phyloP scores from a whole-genome alignment of 768 basidiomycete genomes.

The Tubosaeta sp. region DNA sequence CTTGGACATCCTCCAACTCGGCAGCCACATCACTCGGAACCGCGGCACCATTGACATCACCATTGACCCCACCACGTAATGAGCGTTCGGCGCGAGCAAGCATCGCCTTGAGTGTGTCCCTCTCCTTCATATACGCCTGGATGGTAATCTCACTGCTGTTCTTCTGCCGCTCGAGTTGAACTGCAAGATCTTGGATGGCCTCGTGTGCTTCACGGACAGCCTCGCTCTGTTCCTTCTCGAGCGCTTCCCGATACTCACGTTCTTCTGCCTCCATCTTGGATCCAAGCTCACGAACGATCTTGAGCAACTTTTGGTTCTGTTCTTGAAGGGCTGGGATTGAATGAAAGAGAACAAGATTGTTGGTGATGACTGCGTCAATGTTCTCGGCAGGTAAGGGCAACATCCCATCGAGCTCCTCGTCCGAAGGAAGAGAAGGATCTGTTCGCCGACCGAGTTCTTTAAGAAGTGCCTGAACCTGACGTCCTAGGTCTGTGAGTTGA shows the following conservation, averaged over 20 bases:
- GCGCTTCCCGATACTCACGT: conserved; percentile 61
- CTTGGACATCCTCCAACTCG: conserved; percentile 70
- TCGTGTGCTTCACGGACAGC: conserved; percentile 87
- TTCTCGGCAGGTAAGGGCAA: conserved; percentile 45
- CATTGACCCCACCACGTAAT: conserved; percentile 25
- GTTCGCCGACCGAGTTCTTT: conserved; percentile 79
- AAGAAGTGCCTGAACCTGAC: conserved; percentile 76
- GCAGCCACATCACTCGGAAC: conserved; percentile 40
- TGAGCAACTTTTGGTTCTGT: conserved; percentile 87
- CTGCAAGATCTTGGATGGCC: conserved; percentile 73
- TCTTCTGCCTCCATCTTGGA: conserved; percentile 83
- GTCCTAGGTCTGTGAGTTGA: conserved; percentile 78
- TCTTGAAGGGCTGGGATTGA: conserved; percentile 78
- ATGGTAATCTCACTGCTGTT: conserved; percentile 64
- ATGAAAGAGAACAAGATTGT: conserved; percentile 82
- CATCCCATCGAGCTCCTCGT: conserved; percentile 53
- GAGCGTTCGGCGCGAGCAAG: conserved; percentile 48
- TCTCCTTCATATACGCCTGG: conserved; percentile 80
- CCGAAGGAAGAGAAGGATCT: conserved; percentile 75
- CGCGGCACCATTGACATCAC: conserved; percentile 28
- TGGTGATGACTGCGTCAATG: conserved; percentile 80
- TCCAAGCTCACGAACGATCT: conserved; percentile 78
- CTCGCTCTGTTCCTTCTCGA: conserved; percentile 71
- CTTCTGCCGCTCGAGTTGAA: conserved; percentile 76
- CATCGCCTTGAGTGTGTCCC: conserved; percentile 79